These are phyloP conservation scores for Escallonia rubra DNA, from an alignment of 129 eudicot genomes.

Conservation along the genomic window DNA sequence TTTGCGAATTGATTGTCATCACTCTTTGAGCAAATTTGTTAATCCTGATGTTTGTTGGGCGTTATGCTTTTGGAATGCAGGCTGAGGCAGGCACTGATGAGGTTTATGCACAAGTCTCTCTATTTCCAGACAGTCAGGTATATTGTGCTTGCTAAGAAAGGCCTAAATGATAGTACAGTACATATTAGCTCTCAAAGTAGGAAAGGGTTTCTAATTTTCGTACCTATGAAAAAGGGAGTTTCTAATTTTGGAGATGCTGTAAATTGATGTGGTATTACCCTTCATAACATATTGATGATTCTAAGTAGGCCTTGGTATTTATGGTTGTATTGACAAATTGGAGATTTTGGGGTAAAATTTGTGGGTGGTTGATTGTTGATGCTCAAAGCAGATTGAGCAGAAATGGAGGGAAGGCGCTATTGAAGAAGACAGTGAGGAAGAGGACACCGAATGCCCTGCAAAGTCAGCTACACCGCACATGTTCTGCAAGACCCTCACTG, in stretches of 20 bases:
- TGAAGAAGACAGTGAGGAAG: constrained; percentile 51
- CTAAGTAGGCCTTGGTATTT: background rate
- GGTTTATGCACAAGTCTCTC: constrained; percentile 80
- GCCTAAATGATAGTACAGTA: no score
- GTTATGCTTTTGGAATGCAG: constrained; percentile 23
- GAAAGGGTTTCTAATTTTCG: no score
- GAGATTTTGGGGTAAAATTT: background rate
- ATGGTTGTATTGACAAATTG: background rate
- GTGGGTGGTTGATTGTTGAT: background rate
- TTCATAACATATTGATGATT: background rate
- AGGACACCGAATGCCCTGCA: constrained; percentile 36
- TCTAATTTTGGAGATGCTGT: no score
- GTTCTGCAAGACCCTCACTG: constrained; percentile 98
- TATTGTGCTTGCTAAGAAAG: background rate
- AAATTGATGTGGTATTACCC: no score
- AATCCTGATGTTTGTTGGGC: background rate
- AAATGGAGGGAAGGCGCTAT: constrained; percentile 68
- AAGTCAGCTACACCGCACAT: constrained; percentile 85
- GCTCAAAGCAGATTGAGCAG: constrained; percentile 50
- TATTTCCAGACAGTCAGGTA: constrained; percentile 78
- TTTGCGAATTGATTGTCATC: background rate
- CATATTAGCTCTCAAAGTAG: no score
- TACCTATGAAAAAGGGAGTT: no score
- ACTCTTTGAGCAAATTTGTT: background rate
- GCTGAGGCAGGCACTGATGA: constrained; percentile 85